A percentile compares a stretch with the other conserved stretches of the same genome.
Evolutionary conservation across 1,284 basidiomycete species (phyloP).

Genomic region (Farysia itapuensis): DNA sequence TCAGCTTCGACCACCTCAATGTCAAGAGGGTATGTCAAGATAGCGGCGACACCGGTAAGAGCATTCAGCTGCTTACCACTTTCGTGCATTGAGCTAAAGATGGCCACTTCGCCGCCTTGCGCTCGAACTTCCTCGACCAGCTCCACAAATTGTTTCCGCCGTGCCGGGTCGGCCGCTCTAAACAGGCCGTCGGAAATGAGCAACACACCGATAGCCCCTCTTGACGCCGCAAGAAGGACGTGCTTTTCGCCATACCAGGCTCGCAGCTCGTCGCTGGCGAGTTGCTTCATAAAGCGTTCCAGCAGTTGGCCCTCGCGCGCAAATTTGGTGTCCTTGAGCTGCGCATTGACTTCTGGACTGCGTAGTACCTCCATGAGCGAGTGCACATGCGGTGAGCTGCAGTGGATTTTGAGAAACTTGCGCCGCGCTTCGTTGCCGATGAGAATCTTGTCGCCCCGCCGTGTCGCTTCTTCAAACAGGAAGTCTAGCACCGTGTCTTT

Average conservation of each 20-base stretch:
- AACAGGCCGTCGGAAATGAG: constrained; percentile 95
- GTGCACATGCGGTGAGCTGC: constrained; percentile 92
- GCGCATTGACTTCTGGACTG: constrained; percentile 70
- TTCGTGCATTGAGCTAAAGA: constrained; percentile 99
- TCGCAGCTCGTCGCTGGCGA: constrained; percentile 86
- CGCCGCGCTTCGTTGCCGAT: constrained; percentile 69
- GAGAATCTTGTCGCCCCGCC: constrained; percentile 80
- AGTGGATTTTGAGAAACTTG: constrained; percentile 88
- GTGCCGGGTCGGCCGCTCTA: constrained; percentile 62
- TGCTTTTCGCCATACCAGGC: constrained; percentile 99
- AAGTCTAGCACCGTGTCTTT: constrained; percentile 85
- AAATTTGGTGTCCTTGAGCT: constrained; percentile 95
- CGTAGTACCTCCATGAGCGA: constrained; percentile 90
- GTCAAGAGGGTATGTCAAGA: constrained; percentile 93
- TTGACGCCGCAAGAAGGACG: constrained; percentile 83
- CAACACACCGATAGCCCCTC: constrained; percentile 90
- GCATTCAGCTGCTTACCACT: constrained; percentile 85
- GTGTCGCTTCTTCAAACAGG: constrained; percentile 59
- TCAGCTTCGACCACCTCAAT: constrained; percentile 68
- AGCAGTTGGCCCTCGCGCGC: constrained; percentile 76
- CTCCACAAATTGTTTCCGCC: constrained; percentile 72
- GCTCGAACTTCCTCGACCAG: constrained; percentile 85
- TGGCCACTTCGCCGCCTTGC: constrained; percentile 87
- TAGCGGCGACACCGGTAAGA: constrained; percentile 90
- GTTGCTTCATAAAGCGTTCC: constrained; percentile 71